Conservation (phyloP, 192 early-diverging fungal species). For the Linnemannia elongata region DNA sequence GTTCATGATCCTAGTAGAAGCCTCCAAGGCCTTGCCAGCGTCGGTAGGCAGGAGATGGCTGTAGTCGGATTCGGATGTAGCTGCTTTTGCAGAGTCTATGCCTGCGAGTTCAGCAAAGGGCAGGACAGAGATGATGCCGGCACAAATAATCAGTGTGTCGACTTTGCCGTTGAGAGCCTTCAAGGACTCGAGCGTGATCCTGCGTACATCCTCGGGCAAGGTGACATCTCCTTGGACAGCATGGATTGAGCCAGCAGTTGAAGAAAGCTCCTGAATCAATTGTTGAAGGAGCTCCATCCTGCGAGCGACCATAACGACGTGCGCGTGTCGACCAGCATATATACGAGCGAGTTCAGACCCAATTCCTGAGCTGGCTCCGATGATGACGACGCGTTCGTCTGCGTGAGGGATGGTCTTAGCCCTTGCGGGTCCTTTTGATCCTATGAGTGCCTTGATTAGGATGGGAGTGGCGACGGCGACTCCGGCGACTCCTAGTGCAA, state of each 20-base stretch:
- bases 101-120: constrained; percentile 74
- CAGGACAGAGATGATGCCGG: constrained; percentile 81
- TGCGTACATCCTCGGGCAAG: constrained; percentile 61
- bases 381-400: constrained; percentile 71
- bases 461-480: constrained; percentile 18
- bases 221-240: constrained; percentile 73
- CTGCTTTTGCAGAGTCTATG: constrained; percentile 32
- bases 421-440: constrained; percentile 1
- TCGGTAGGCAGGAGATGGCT: constrained; percentile 30
- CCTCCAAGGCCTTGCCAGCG: constrained; percentile 33
- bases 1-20: constrained; percentile 63
- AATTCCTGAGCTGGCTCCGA: constrained; percentile 87
- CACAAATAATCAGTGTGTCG: constrained; percentile 83
- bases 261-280: constrained; percentile 61
- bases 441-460: background rate
- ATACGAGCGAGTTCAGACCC: constrained; percentile 75
- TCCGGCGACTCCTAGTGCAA: background rate
- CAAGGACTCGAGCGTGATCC: constrained; percentile 50
- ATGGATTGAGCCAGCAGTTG: constrained; percentile 33
- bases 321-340: constrained; percentile 74
- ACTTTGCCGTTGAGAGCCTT: constrained; percentile 49
- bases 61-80: background rate
- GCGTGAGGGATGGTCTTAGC: constrained; percentile 20
- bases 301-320: constrained; percentile 76
- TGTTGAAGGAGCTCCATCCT: constrained; percentile 64